Percentiles rank a stretch among this genome's conserved stretches.
phyloP scores from a whole-genome alignment of 2,329 filamentous ascomycete species.

The Xylaria sp. region DNA sequence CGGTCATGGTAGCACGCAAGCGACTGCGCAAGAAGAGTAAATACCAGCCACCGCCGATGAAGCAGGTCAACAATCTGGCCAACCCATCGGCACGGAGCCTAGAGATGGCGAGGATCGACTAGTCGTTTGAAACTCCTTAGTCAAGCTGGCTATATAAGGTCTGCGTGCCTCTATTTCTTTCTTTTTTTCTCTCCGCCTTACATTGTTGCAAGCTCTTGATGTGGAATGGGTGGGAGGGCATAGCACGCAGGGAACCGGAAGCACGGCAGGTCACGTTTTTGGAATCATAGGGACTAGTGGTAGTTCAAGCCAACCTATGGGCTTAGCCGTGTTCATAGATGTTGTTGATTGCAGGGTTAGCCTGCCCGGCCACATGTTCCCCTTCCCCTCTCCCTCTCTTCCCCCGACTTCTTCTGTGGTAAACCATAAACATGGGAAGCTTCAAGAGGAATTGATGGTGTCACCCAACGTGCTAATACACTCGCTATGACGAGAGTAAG shows the following conservation, averaged over 20 bases:
- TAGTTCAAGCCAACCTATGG: slow-evolving; percentile 1
- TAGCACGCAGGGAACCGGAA: neutral
- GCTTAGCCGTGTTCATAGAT: slow-evolving; percentile 19
- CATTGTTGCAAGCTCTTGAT: neutral
- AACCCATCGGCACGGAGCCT: slow-evolving; percentile 74
- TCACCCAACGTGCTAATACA: slow-evolving; percentile 14
- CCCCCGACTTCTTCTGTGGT: neutral
- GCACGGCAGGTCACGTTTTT: slow-evolving; percentile 12
- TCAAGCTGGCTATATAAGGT: slow-evolving; percentile 9
- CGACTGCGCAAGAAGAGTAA: slow-evolving; percentile 87
- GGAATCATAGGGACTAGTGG: slow-evolving; percentile 4
- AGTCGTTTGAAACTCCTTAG: slow-evolving; percentile 19
- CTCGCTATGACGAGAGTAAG: slow-evolving; percentile 1
- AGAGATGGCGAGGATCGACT: slow-evolving; percentile 80
- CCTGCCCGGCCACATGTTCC: neutral
- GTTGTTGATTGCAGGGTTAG: slow-evolving; percentile 14
- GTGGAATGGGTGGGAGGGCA: slow-evolving; percentile 2
- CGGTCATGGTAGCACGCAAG: slow-evolving; percentile 97
- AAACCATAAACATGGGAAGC: neutral
- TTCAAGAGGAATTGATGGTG: neutral
- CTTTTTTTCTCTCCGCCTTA: neutral
- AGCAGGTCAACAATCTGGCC: slow-evolving; percentile 83
- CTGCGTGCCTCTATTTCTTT: neutral
- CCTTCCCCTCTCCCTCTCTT: neutral
- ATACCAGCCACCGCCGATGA: slow-evolving; percentile 75